Evolutionary conservation across 441 rosid genomes (phyloP).

Genomic region (Jatropha podagrica): DNA sequence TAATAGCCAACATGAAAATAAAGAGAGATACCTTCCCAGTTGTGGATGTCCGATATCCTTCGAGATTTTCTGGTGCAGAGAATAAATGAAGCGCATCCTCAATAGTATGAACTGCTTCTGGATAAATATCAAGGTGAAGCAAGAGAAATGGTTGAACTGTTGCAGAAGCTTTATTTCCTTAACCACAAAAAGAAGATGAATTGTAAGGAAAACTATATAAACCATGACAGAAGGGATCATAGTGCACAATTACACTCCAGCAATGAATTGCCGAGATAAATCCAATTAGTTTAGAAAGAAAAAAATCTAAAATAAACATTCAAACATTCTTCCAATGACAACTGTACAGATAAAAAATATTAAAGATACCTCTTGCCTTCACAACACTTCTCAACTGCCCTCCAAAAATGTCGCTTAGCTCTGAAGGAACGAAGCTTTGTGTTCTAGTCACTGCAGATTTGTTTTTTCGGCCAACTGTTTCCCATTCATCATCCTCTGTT

Average conservation of each 20-base stretch:
- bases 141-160: constrained; percentile 83
- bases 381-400: constrained; percentile 83
- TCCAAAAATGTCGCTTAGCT: constrained; percentile 83
- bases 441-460: constrained; percentile 92
- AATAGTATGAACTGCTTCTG: constrained; percentile 64
- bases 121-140: constrained; percentile 86
- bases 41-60: constrained; percentile 77
- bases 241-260: neutral
- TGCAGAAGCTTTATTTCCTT: constrained; percentile 86
- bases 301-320: neutral
- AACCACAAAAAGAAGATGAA: neutral
- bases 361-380: constrained; percentile 66
- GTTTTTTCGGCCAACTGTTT: constrained; percentile 96
- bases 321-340: neutral
- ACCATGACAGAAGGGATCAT: neutral
- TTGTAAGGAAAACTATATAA: neutral
- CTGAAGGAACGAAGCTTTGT: constrained; percentile 76
- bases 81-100: constrained; percentile 86
- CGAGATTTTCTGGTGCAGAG: constrained; percentile 79
- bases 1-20: neutral
- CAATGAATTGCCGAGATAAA: neutral
- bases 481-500: constrained; percentile 93
- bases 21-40: constrained; percentile 65
- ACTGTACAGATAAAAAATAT: neutral
- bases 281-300: neutral